A percentile compares a stretch with the other conserved stretches of the same genome.
Evolutionary conservation across 352 stramenopile genomes (phyloP).

Genomic region (Globisporangium cystogenes): DNA sequence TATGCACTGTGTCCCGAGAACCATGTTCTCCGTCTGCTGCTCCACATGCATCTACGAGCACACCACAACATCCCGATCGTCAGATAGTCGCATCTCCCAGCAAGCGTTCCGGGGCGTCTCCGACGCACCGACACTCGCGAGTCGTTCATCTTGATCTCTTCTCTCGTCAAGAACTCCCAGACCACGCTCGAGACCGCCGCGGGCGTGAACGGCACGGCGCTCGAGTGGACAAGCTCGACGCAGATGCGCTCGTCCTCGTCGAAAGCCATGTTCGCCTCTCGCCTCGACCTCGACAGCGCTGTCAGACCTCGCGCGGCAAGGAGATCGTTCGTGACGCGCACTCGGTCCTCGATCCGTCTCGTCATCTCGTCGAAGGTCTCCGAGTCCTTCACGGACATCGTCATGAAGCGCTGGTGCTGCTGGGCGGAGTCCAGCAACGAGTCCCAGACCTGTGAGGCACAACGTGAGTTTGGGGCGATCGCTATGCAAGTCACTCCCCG

Average conservation of each 20-base stretch:
- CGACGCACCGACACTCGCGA: not conserved
- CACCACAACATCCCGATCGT: not conserved
- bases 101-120: not conserved
- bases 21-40: slow-evolving; percentile 3
- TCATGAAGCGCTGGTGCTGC: slow-evolving; percentile 1
- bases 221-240: slow-evolving; percentile 6
- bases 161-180: slow-evolving; percentile 6
- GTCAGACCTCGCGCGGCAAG: not conserved
- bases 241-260: not conserved
- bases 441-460: slow-evolving; percentile 2
- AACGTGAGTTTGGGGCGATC: not conserved
- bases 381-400: slow-evolving; percentile 2
- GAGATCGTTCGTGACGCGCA: not conserved
- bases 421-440: not conserved
- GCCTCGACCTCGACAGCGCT: not conserved
- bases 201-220: not conserved
- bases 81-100: not conserved
- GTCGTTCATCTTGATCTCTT: slow-evolving; percentile 1
- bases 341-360: not conserved
- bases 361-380: slow-evolving; percentile 1
- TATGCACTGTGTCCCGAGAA: slow-evolving; percentile 5
- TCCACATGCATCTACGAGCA: not conserved
- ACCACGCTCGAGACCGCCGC: not conserved
- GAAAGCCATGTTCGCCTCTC: not conserved
- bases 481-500: too few species aligned